These are phyloP conservation scores for Penicillium capsulatum DNA, from an alignment of 2,329 filamentous ascomycete genomes.

Conservation along the genomic window DNA sequence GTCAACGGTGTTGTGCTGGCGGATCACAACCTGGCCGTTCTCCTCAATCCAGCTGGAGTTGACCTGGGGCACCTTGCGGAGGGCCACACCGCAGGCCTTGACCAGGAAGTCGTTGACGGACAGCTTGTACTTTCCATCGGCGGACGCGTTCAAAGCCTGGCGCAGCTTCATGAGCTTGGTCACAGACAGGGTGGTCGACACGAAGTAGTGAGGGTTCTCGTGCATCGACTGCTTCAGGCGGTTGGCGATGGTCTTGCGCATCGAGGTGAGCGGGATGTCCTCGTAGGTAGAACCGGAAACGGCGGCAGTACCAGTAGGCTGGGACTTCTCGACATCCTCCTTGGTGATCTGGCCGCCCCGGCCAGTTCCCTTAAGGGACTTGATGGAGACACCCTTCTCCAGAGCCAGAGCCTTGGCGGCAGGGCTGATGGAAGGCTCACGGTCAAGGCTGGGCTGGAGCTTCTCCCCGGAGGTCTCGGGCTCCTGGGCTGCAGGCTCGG, in stretches of 20 bases:
- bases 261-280: constrained; percentile 78
- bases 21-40: constrained; percentile 73
- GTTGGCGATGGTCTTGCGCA: constrained; percentile 97
- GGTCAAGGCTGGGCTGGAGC: constrained; percentile 78
- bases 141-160: constrained; percentile 80
- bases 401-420: constrained; percentile 77
- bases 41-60: constrained; percentile 89
- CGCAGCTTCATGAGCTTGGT: constrained; percentile 95
- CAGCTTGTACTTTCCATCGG: constrained; percentile 95
- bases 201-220: constrained; percentile 98
- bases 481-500: constrained; percentile 57
- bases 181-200: constrained; percentile 85
- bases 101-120: constrained; percentile 99
- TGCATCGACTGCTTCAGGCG: constrained; percentile 84
- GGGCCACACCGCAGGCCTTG: constrained; percentile 87
- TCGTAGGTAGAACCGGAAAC: constrained; percentile 68
- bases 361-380: constrained; percentile 79
- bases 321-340: constrained; percentile 86
- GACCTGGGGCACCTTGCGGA: constrained; percentile 88
- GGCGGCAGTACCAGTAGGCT: constrained; percentile 51
- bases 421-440: constrained; percentile 68
- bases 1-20: constrained; percentile 88
- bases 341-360: constrained; percentile 83
- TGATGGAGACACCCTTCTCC: constrained; percentile 75
- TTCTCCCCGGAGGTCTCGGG: constrained; percentile 69